Base-by-base conservation (phyloP, 352 stramenopile species). In the Phytophthora hibernalis region DNA sequence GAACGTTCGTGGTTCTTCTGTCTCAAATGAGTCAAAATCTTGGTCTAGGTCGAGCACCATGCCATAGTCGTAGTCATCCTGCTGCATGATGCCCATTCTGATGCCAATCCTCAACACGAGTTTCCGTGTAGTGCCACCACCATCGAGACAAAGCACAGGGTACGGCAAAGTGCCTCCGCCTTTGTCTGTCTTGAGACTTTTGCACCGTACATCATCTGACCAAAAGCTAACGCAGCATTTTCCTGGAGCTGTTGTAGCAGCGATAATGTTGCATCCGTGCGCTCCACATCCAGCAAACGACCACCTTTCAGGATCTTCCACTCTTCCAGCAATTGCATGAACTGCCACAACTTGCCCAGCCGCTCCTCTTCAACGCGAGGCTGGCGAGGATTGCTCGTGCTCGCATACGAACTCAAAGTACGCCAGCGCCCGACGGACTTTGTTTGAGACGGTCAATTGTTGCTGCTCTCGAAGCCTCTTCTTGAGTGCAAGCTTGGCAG, bases 311-410 rank as follows among this genome's bases (percentile, higher is more conserved):
- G 79, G n/a, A 93, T 65, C 38, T 90, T 92, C 76, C 79, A 89
- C 69, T 93, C 80, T 54, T 93, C 83, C 18, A 95, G 65, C 24
- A 82, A 63, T 61, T 95, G 84, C 49, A 85, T 80, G 52, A 82
- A 85, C 58, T 88, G 76, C 84, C 83, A 95, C 20, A 95, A 61
- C 60, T 92, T 95, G 10, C 77, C 77, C 12, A 95, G 75, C 1
- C 83, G 73, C 40, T 84, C 74, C 43, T 89, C 76, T 16, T 47
- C 69, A 11, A 80, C 77, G 9, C 49, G 54, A 28, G 48, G 49
- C 38, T 70, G 65, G 2, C 45, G 43, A 2, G 70, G 61, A 35
- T 88, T 78, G 57, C 75, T 81, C 0, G 78, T 88, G 18, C 66
- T 92, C 84, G 45, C 82, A 75, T 5, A 86, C 62, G 54, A 85